Conservation (phyloP, 73 alveolate species). For the Paramecium primaurelia region DNA sequence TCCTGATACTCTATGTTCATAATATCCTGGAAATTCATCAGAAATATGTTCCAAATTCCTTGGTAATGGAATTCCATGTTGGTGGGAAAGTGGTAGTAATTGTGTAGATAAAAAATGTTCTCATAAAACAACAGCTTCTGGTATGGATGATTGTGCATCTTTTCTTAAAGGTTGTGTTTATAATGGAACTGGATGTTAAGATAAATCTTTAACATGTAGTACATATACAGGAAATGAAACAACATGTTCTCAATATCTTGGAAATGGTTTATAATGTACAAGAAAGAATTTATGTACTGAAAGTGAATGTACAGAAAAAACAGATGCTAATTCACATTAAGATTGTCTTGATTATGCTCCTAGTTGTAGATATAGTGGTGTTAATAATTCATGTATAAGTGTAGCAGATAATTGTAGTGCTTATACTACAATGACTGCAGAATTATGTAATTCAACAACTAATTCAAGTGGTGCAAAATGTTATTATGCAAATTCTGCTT, state of each 20-base stretch:
- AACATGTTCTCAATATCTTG: background rate
- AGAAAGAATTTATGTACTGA: background rate
- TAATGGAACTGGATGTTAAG: slow-evolving; percentile 34
- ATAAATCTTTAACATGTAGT: background rate
- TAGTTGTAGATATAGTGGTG: background rate
- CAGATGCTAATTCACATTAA: background rate
- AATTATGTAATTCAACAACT: background rate
- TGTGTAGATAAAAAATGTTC: background rate
- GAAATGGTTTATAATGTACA: background rate
- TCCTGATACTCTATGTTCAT: background rate
- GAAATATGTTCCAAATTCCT: background rate
- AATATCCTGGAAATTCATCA: background rate
- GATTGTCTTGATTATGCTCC: background rate
- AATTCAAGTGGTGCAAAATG: background rate
- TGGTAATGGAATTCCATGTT: background rate
- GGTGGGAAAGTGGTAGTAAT: background rate
- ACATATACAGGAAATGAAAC: background rate
- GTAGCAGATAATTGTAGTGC: background rate
- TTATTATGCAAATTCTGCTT: background rate
- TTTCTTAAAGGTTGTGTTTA: slow-evolving; percentile 9
- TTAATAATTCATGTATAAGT: background rate
- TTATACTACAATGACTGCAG: background rate
- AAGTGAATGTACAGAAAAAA: background rate
- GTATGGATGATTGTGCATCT: background rate
- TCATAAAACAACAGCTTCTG: background rate